These are phyloP conservation scores for Petunia secreta DNA, from an alignment of 257 asterid species.

Conservation along the genomic window DNA sequence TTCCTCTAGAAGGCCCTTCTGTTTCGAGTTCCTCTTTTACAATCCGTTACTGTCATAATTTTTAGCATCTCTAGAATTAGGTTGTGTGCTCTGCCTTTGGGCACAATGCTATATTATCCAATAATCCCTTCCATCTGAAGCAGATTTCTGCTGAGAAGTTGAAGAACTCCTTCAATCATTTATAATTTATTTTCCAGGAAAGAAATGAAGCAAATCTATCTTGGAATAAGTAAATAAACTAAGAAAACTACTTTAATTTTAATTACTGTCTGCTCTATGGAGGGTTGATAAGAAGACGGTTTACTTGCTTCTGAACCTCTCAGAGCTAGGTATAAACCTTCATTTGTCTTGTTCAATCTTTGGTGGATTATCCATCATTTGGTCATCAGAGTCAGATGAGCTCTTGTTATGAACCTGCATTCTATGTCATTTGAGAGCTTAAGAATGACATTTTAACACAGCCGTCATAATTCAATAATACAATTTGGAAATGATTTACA, in stretches of 20 bases:
- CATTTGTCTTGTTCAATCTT: too few species aligned
- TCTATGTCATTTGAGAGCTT: constrained; percentile 4
- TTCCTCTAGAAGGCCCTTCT: not conserved
- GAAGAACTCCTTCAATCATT: not conserved
- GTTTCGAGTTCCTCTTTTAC: not conserved
- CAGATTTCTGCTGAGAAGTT: not conserved
- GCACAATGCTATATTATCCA: not conserved
- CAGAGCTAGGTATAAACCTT: too few species aligned
- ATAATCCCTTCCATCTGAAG: not conserved
- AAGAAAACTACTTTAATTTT: not conserved
- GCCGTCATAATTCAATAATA: not conserved
- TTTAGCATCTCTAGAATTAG: not conserved
- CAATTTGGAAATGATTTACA: constrained; percentile 26
- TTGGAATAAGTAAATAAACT: not conserved
- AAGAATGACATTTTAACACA: constrained; percentile 1
- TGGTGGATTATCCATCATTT: too few species aligned
- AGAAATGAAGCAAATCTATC: constrained; percentile 13
- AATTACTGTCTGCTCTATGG: too few species aligned
- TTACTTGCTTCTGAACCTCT: too few species aligned
- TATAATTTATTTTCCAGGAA: not conserved
- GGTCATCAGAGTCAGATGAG: too few species aligned
- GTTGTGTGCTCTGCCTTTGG: not conserved
- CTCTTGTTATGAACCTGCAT: too few species aligned
- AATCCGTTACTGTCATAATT: not conserved
- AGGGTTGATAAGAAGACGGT: too few species aligned